Evolutionary conservation across 2,329 filamentous ascomycete genomes (phyloP).

Genomic region (Colletotrichum horii): DNA sequence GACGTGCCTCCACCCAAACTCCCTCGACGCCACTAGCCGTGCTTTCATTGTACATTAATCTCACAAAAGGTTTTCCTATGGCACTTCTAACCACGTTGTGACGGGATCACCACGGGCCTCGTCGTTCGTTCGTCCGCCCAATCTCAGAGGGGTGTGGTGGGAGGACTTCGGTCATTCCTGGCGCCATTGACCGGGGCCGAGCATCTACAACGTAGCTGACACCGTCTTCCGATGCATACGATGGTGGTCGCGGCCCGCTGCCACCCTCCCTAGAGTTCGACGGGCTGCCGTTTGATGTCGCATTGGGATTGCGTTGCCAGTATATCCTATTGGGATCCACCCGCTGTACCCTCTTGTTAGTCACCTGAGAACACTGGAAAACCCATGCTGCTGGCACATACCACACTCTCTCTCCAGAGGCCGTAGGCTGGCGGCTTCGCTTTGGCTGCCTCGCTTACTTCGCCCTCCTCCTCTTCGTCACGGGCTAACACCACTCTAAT

Average conservation of each 20-base stretch:
- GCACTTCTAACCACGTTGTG: not conserved
- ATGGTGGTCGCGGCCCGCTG: constrained; percentile 66
- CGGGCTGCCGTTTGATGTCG: constrained; percentile 20
- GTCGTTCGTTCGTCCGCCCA: constrained; percentile 24
- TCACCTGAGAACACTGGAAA: not conserved
- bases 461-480: constrained; percentile 70
- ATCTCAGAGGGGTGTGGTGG: constrained; percentile 55
- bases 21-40: not conserved
- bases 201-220: constrained; percentile 75
- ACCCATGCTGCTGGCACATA: constrained; percentile 49
- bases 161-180: constrained; percentile 32
- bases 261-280: constrained; percentile 21
- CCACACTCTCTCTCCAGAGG: constrained; percentile 81
- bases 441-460: constrained; percentile 56
- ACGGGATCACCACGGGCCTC: not conserved
- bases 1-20: not conserved
- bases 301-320: constrained; percentile 71
- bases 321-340: constrained; percentile 83
- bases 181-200: constrained; percentile 61
- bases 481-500: constrained; percentile 78
- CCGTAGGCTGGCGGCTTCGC: constrained; percentile 83
- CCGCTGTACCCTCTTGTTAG: constrained; percentile 49
- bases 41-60: not conserved
- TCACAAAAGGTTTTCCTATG: not conserved
- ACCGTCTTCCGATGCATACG: constrained; percentile 78